Base-by-base conservation (phyloP, 805 yeast species). In the Sugiyamaella floridensis region DNA sequence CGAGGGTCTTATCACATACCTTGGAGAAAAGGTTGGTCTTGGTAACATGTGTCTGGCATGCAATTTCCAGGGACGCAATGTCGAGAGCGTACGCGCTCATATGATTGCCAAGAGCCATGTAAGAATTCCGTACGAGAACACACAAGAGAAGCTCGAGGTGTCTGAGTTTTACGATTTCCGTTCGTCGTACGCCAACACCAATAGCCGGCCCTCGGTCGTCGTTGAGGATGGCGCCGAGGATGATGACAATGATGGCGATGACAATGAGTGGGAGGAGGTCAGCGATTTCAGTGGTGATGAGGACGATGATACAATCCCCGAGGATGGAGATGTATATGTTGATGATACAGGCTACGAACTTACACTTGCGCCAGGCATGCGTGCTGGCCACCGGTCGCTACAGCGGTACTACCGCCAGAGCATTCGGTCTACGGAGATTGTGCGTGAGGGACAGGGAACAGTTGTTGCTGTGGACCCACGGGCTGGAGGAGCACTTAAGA, bases 1-100 rank as follows among this genome's bases (percentile, higher is more conserved):
- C 47, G 76, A 72, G 41, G 98, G 97, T 0, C 73, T 93, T 42
- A 67, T 93, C n/a, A 66, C 71, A 1, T 87, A 86, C 63, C 69
- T 93, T 54, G 87, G 86, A 43, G 93, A 89, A 58, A 83, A 85
- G 60, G 80, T 92, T 51, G 86, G 90, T 9, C 76, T 83, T 44
- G 97, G 97, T 41, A 83, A 87, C 59, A 79, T 85, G 58, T 93
- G 99, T 67, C 69, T 92, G 46, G 78, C 81, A 50, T 93, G 99
- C 67, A 74, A 75, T 32, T 93, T 83, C 65, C 85, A 86, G 67
- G 98, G 98, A n/a, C 78, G 80, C 56, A 80, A 82, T 50, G 65
- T 92, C 29, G 95, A 87, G 63, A 86, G 96, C 55, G 89, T 87
- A 10, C 82, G 96, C 60, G 93, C 88, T 43, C 99, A 93, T 68